Percentiles rank a stretch among this genome's conserved stretches.
Conservation (phyloP, 2,329 filamentous ascomycete genomes). For the Aotearoamyces nothofagi region DNA sequence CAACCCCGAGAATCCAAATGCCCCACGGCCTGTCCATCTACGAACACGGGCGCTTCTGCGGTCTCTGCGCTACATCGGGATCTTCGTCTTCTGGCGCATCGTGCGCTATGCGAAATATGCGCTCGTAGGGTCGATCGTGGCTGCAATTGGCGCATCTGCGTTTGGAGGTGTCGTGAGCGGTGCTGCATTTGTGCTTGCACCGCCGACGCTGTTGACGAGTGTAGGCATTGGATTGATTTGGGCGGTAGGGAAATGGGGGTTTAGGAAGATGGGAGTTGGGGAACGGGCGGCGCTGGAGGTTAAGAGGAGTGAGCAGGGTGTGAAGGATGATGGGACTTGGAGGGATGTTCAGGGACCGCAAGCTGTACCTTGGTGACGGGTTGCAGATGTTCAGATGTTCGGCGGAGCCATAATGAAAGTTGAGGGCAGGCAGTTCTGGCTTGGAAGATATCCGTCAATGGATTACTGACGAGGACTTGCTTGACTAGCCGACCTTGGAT, state of each 20-base stretch:
- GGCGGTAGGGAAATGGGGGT: constrained; percentile 18
- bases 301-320: constrained; percentile 7
- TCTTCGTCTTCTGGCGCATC: constrained; percentile 19
- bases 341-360: constrained; percentile 16
- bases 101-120: constrained; percentile 20
- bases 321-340: constrained; percentile 16
- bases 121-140: constrained; percentile 13
- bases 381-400: too few species aligned
- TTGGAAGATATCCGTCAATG: too few species aligned
- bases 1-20: constrained; percentile 11
- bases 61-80: constrained; percentile 14
- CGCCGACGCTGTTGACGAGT: constrained; percentile 14
- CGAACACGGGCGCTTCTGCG: constrained; percentile 18
- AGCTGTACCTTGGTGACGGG: constrained; percentile 15
- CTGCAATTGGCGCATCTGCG: constrained; percentile 15
- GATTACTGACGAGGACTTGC: too few species aligned
- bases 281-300: constrained; percentile 6
- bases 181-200: constrained; percentile 16
- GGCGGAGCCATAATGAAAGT: too few species aligned
- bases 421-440: too few species aligned
- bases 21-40: constrained; percentile 12
- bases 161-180: constrained; percentile 15
- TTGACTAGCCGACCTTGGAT: too few species aligned
- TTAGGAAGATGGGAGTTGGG: constrained; percentile 14
- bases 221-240: constrained; percentile 14